Evolutionary conservation across 176 grass and related monocot species (phyloP), one percentile per base, ranked within the genome.

Genomic region (Oryza australiensis): DNA sequence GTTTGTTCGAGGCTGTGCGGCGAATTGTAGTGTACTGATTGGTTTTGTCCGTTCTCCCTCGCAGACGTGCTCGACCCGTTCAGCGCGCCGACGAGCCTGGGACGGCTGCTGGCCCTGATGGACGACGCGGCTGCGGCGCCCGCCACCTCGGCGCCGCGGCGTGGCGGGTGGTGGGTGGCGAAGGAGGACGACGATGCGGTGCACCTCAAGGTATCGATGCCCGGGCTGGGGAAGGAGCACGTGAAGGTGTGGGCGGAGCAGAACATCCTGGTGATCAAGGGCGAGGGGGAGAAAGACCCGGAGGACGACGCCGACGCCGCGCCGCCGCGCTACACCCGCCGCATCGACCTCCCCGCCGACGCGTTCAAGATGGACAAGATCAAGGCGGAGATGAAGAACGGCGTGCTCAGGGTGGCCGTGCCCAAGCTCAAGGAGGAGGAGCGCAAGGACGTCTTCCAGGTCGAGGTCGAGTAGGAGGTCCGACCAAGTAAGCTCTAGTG

Each of bases 301-400:
- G 81, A 84, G 41, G 89, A 84, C 7, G 86, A 82, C 5, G 62
- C 4, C 6, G 34, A 20, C 1, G n/a, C 42, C 43, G 43, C 23
- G 3, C 70, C 76, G 2, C 73, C 70, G 27, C 87, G 80, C 62
- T 94, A 93, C 75, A 72, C 78, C 32, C 60, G 88, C 63, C 88
- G 84, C 45, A 79, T 98, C 74, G 86, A 91, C 9, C 86, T 98
- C 13, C 45, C 70, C 95, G 30, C 43, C 83, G 2, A 91, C 14
- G 83, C 79, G 34, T 94, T 78, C 75, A 83, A 11, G 79, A 80
- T 94, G 88, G 92, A 98, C 83, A 67, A 94, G 88, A 91, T 98
- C 86, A 87, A 82, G 71, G 95, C 92, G 6, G 95, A 97, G 90
- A 94, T 97, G 90, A 97, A 94, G 88, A 97, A 97, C 48, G 94